Evolutionary conservation across 345 rosid species (phyloP).

Genomic region (Carallia pectinifolia): DNA sequence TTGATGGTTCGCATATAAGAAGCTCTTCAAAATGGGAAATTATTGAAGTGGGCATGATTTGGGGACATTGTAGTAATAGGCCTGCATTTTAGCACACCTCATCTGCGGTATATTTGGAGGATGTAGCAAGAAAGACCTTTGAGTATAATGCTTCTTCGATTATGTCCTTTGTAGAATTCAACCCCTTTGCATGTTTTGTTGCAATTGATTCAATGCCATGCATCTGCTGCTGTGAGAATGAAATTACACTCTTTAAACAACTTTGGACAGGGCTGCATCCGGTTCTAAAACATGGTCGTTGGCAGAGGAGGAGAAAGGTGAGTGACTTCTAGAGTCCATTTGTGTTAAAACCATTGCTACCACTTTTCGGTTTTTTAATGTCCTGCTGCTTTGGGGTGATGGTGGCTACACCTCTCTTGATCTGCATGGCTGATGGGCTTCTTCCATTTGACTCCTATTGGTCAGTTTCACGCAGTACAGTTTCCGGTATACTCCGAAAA

Average conservation of each 20-base stretch:
- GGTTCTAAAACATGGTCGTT: conserved; percentile 18
- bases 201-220: conserved; percentile 56
- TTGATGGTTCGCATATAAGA: too few relatives aligned
- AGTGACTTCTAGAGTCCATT: conserved; percentile 39
- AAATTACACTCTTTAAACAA: conserved; percentile 63
- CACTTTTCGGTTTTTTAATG: conserved; percentile 28
- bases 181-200: conserved; percentile 54
- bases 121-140: conserved; percentile 30
- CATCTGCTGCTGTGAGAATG: conserved; percentile 76
- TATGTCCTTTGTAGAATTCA: conserved; percentile 59
- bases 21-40: too few relatives aligned
- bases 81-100: conserved; percentile 43
- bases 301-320: conserved; percentile 26
- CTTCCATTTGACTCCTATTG: conserved; percentile 41
- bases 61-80: background rate
- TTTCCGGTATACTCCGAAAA: conserved; percentile 55
- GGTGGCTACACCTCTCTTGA: conserved; percentile 38
- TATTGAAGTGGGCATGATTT: background rate
- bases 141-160: conserved; percentile 44
- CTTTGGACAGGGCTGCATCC: conserved; percentile 41
- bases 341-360: conserved; percentile 32
- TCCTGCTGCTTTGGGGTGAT: conserved; percentile 28
- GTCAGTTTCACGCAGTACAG: conserved; percentile 41
- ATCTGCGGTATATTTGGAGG: conserved; percentile 39
- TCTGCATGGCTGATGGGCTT: conserved; percentile 22